Conservation (phyloP, 2,329 filamentous ascomycete species). For the Pyricularia sp. region DNA sequence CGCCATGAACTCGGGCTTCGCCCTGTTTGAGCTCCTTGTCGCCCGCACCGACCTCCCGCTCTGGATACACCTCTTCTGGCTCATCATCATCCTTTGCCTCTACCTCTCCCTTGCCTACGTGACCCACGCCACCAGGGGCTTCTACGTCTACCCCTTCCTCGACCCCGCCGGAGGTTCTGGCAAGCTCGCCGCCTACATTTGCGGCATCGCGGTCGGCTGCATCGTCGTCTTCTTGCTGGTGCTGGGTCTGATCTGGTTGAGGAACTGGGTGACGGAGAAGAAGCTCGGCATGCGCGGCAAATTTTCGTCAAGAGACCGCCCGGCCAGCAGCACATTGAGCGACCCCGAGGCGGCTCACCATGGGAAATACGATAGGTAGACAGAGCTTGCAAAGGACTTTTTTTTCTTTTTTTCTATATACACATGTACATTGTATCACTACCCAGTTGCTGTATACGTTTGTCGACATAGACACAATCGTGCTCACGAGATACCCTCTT, state of each 20-base stretch:
- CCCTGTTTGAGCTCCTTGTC: slow-evolving; percentile 65
- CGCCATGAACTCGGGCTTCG: slow-evolving; percentile 62
- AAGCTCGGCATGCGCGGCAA: slow-evolving; percentile 34
- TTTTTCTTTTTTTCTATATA: background rate
- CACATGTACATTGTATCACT: background rate
- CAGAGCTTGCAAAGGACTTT: background rate
- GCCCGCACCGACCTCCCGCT: slow-evolving; percentile 53
- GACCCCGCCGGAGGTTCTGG: slow-evolving; percentile 43
- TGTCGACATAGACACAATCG: background rate
- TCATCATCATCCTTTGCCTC: slow-evolving; percentile 59
- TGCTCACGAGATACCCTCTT: background rate
- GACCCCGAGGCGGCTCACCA: background rate
- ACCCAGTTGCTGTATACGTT: background rate
- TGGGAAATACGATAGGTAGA: background rate
- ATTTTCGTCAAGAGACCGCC: slow-evolving; percentile 8
- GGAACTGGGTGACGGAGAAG: slow-evolving; percentile 38
- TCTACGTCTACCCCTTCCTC: slow-evolving; percentile 75
- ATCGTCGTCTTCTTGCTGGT: slow-evolving; percentile 43
- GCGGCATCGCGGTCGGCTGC: slow-evolving; percentile 46
- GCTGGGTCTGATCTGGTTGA: slow-evolving; percentile 39
- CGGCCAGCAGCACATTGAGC: background rate
- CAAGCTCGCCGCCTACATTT: slow-evolving; percentile 53
- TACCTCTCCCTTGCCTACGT: slow-evolving; percentile 71
- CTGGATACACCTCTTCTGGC: slow-evolving; percentile 56
- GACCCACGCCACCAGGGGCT: slow-evolving; percentile 57